Conservation (phyloP, 352 stramenopile species). For the Phytophthora boehmeriae region DNA sequence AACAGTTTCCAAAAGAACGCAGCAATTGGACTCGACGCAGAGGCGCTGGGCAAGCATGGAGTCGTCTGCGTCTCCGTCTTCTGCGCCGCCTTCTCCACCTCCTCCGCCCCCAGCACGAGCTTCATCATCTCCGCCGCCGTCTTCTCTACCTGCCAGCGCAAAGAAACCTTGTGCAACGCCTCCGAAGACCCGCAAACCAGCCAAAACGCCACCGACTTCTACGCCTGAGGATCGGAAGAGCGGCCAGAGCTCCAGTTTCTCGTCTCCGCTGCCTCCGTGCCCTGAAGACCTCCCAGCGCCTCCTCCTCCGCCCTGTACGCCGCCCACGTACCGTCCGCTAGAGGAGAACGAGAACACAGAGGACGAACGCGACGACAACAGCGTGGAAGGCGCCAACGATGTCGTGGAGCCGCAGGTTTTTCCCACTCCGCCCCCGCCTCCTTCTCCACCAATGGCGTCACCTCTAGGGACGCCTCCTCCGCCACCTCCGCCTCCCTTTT, state of each 20-base stretch:
- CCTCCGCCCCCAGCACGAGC: constrained; percentile 15
- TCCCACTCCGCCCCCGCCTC: constrained; percentile 50
- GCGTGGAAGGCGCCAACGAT: constrained; percentile 45
- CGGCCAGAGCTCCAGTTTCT: constrained; percentile 68
- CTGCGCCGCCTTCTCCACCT: constrained; percentile 28
- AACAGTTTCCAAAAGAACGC: background rate
- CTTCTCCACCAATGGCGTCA: constrained; percentile 39
- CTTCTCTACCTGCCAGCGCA: constrained; percentile 7
- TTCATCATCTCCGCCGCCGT: constrained; percentile 27
- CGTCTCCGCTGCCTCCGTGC: constrained; percentile 73
- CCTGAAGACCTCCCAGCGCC: constrained; percentile 70
- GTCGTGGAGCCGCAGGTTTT: constrained; percentile 35
- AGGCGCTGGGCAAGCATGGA: constrained; percentile 1
- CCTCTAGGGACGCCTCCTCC: constrained; percentile 29
- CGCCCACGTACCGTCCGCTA: constrained; percentile 69
- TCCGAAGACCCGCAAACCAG: constrained; percentile 7
- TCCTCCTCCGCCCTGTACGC: constrained; percentile 62
- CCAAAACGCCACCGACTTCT: constrained; percentile 4
- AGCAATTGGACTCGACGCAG: background rate
- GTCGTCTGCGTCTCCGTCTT: constrained; percentile 26
- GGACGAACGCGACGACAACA: constrained; percentile 51
- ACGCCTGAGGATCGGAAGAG: constrained; percentile 10
- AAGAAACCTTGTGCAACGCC: constrained; percentile 12
- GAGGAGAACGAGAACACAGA: constrained; percentile 62
- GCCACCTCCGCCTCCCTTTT: constrained; percentile 63